Percentiles rank a stretch among this genome's conserved stretches.
Evolutionary conservation across 805 yeast species (phyloP).

Genomic region (Candida xiaguanensis): DNA sequence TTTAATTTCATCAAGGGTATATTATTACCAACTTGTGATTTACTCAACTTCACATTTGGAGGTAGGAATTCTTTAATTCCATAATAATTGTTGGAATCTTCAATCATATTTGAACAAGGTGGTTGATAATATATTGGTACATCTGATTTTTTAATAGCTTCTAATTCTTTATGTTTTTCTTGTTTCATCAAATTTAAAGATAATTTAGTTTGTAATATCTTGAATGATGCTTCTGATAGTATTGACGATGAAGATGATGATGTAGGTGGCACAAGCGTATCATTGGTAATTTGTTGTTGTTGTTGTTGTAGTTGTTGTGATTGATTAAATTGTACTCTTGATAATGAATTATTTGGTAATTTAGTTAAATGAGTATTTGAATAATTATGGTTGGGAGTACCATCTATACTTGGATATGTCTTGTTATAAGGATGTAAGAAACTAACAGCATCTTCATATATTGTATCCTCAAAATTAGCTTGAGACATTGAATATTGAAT

Average conservation of each 20-base stretch:
- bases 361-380: constrained; percentile 2
- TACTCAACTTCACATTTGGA: constrained; percentile 14
- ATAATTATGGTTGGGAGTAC: not conserved
- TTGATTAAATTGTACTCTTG: constrained; percentile 2
- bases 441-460: constrained; percentile 9
- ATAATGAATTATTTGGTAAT: constrained; percentile 8
- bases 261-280: not conserved
- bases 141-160: constrained; percentile 5
- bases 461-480: constrained; percentile 5
- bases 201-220: constrained; percentile 9
- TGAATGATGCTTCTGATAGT: constrained; percentile 8
- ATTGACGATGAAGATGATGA: constrained; percentile 4
- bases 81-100: constrained; percentile 16
- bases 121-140: constrained; percentile 29
- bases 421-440: constrained; percentile 3
- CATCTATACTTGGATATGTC: constrained; percentile 1
- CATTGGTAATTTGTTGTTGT: not conserved
- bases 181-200: constrained; percentile 4
- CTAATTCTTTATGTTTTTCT: constrained; percentile 3
- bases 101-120: constrained; percentile 21
- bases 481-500: too few relatives aligned
- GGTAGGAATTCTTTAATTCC: constrained; percentile 27
- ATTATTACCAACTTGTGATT: constrained; percentile 1
- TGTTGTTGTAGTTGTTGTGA: constrained; percentile 1
- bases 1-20: constrained; percentile 12